Evolutionary conservation across 2,329 filamentous ascomycete genomes (phyloP), one percentile per base, ranked within the genome.

Genomic region (Hypoxylon sp.): DNA sequence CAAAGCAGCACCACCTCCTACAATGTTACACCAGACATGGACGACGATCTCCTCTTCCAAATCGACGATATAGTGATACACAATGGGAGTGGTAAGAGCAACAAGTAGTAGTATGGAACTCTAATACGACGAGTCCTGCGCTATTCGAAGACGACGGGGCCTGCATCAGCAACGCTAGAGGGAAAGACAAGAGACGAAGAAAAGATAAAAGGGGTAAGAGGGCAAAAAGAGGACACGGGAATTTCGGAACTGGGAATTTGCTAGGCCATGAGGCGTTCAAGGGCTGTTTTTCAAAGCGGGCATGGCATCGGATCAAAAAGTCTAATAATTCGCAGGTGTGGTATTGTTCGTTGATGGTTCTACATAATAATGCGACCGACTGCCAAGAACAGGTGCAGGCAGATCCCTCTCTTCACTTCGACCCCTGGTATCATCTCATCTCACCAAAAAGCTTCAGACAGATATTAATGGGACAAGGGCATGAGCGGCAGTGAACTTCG

Each of bases 41-140:
- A 68, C 18, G 65, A 68, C 8, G 65, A 68, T 0, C 46, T 68
- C 26, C 55, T 68, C 44, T 68, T 68, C 26, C 57, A 54, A 38
- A 62, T 68, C 18, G 65, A 68, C 58, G 65, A 65, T 7, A 58
- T 65, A 61, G 57, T 58, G 26, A 7, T 59, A 5, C 16, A 54
- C 12, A 24, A 33, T 12, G 28, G 36, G 16, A 33, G 20, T 3
- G 14, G 48, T 12, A 48, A 52, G 33, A 20, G 12, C 48, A 42
- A 46, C 9, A 58, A 53, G 18, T 55, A 60, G 18, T 55, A 60
- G 32, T 12, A 30, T 4, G 20, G 33, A 48, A 14, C 11, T 9
- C 32, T 32, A 53, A 42, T 24, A 53, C 16, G 48, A 32, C 3
- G 30, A 32, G 12, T n/a, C 33, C 49, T 28, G 7, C 16, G 6